Evolutionary conservation across 345 rosid species (phyloP), one percentile per base, ranked within the genome.

Genomic region (Aurinia saxatilis): DNA sequence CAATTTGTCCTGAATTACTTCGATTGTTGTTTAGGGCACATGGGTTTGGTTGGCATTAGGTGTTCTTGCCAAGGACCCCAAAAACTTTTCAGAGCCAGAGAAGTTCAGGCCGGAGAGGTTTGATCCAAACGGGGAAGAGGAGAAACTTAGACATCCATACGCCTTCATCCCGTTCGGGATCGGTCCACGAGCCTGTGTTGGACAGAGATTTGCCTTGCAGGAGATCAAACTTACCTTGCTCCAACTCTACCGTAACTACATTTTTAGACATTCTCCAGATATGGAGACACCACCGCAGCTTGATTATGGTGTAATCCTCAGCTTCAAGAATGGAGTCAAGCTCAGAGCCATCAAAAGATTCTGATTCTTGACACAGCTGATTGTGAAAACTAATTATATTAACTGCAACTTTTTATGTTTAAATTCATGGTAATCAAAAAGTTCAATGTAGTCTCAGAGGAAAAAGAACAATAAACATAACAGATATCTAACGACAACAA

Each of bases 41-140:
- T 92, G 97, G 97, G 93, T 87, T 15, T 92, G 97, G 97, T 66
- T 87, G 70, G 98, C 99, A 2, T 78, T 66, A 33, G 96, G 96
- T 48, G 98, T 87, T 72, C 78, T 82, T 8, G 91, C 95, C 51
- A 89, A 87, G 60, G 98, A 92, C 68, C 95, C 97, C 1, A 81
- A 75, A 69, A 87, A 92, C 75, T 89, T 89, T 79, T 87, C 91
- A 0, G 84, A 89, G 30, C 96, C 97, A 11, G 91, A 82, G 15
- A 85, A 85, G 67, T 92, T 85, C 75, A 84, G 53, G 76, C 98
- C 93, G 3, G 91, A 89, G 72, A 82, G 95, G 67, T 84, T 92
- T 54, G 83, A 89, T 74, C 95, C 85, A 4, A 73, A 79, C 11
- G 74, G 91, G 0, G 84, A 92, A 47, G 98, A 92, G 77, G 91